Evolutionary conservation across 2,329 filamentous ascomycete species (phyloP), one percentile per base, ranked within the genome.

Genomic region (Venturia nashicola): DNA sequence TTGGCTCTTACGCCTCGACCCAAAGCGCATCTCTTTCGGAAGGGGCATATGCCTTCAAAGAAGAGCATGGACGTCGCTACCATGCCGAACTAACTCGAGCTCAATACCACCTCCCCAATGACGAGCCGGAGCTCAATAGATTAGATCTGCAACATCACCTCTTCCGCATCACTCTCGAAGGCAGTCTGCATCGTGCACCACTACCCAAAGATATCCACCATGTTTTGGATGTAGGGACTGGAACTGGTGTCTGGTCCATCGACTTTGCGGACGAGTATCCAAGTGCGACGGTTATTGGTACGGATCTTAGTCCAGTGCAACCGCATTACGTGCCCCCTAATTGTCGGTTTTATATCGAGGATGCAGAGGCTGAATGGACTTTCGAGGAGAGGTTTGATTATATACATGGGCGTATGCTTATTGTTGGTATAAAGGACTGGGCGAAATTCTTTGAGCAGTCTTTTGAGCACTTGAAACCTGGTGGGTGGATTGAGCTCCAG

Each of bases 351-450:
- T 74, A 84, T 64, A 78, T 86, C 11, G 84, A 86, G 67, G 83
- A 86, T 68, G 80, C 79, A 57, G 82, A 85, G 66, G 77, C 81
- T 59, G 77, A 82, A 9, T 88, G 85, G 85, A 72, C 78, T 34
- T 83, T 20, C 55, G 36, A 60, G 7, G 36, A 80, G 62, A 71
- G 71, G 16, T 86, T 83, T 68, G 84, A 87, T 70, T 80, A 82
- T 67, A 81, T 87, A 77, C 77, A 82, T 78, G 70, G 79, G 70
- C 70, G 80, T 68, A 69, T 80, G 75, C 76, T 83, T 77, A 70
- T 78, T 66, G 79, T 79, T 39, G 78, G 79, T 16, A 77, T 88
- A 57, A 76, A 77, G 12, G 76, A 87, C 68, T 85, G 83, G 72
- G 71, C 73, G 1, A 72, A 74, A 12, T 74, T 86, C 64, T 71